These are phyloP conservation scores for Medicago arabica DNA, from an alignment of 306 rosid genomes.

Conservation along the genomic window DNA sequence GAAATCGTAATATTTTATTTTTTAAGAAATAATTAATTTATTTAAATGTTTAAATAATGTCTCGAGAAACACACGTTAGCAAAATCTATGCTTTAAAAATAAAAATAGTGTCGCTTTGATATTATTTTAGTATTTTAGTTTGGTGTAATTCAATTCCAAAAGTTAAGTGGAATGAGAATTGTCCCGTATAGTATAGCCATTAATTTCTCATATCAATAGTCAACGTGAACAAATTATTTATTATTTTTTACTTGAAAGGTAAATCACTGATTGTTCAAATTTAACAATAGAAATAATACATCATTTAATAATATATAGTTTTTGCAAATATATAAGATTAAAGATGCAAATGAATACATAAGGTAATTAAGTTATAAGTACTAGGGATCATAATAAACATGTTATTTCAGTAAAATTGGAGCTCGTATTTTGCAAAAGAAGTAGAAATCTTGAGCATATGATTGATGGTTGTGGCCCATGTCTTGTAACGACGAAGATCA, in stretches of 20 bases:
- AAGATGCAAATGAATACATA: constrained; percentile 29
- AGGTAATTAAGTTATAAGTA: not conserved
- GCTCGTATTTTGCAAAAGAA: constrained; percentile 67
- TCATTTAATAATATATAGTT: not conserved
- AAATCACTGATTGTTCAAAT: too few species aligned
- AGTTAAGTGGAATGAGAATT: too few species aligned
- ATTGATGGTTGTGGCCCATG: constrained; percentile 77
- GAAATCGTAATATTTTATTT: too few species aligned
- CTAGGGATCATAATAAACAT: not conserved
- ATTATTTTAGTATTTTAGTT: too few species aligned
- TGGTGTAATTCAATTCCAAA: too few species aligned
- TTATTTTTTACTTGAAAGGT: not conserved
- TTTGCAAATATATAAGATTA: not conserved
- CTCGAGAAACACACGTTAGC: too few species aligned
- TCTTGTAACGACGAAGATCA: constrained; percentile 69
- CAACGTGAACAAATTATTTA: not conserved
- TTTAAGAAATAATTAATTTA: too few species aligned
- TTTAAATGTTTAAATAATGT: too few species aligned
- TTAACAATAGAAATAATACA: not conserved
- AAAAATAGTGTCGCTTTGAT: too few species aligned
- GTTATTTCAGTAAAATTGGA: constrained; percentile 44
- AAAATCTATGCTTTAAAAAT: too few species aligned
- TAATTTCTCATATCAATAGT: too few species aligned
- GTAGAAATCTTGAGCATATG: constrained; percentile 76
- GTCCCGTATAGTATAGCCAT: too few species aligned